A percentile compares a stretch with the other conserved stretches of the same genome.
Evolutionary conservation across 345 rosid species (phyloP).

Genomic region (Linum lewisii): DNA sequence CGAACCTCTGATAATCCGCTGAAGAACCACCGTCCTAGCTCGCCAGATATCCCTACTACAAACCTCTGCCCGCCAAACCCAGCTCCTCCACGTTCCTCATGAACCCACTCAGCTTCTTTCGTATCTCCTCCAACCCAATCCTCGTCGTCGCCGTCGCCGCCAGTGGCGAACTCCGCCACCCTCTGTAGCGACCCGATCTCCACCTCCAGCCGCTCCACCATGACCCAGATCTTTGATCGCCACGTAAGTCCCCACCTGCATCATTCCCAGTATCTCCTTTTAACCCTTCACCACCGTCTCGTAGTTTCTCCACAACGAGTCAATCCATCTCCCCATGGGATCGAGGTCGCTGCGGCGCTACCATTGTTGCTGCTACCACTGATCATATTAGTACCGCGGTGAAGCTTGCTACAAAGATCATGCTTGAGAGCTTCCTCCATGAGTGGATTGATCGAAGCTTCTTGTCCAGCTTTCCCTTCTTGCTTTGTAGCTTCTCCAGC

Average conservation of each 20-base stretch:
- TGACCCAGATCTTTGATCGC: slow-evolving; percentile 58
- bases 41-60: slow-evolving; percentile 78
- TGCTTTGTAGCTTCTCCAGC: slow-evolving; percentile 65
- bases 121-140: slow-evolving; percentile 52
- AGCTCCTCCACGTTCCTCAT: slow-evolving; percentile 75
- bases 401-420: slow-evolving; percentile 72
- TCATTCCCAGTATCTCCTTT: slow-evolving; percentile 52
- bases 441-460: slow-evolving; percentile 54
- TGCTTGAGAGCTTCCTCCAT: slow-evolving; percentile 76
- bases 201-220: slow-evolving; percentile 63
- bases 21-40: slow-evolving; percentile 92
- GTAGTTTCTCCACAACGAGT: slow-evolving; percentile 69
- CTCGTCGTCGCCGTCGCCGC: slow-evolving; percentile 18
- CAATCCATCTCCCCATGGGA: slow-evolving; percentile 96
- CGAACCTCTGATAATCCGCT: slow-evolving; percentile 92
- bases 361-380: slow-evolving; percentile 81
- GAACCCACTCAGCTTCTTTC: slow-evolving; percentile 62
- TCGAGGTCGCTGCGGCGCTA: slow-evolving; percentile 72
- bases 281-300: slow-evolving; percentile 66
- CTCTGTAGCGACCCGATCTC: slow-evolving; percentile 44
- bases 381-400: slow-evolving; percentile 80
- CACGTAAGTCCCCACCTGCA: slow-evolving; percentile 70
- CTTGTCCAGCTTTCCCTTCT: slow-evolving; percentile 82
- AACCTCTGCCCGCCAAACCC: slow-evolving; percentile 59
- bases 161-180: slow-evolving; percentile 43